Base-by-base conservation (phyloP, 345 rosid genomes). In the Cardiospermum halicacabum region DNA sequence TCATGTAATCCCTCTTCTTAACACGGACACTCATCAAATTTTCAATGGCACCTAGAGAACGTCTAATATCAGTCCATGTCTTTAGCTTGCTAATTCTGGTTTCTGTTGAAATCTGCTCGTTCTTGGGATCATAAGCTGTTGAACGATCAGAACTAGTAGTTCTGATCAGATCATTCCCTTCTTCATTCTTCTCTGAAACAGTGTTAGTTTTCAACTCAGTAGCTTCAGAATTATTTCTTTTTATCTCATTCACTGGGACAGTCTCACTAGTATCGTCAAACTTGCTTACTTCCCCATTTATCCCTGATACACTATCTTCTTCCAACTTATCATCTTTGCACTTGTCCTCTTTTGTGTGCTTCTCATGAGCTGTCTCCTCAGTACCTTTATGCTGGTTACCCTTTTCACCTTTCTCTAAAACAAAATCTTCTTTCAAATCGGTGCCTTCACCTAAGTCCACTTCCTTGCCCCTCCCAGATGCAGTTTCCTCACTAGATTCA, bases 11-110 rank as follows among this genome's bases (percentile, higher is more conserved):
- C 56, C 63, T 47, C 15, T 77, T 80, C 76, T 82, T 81, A 42
- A 85, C 88, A 74, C 86, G 88, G 13, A 67, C 58, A 74, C 85
- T 80, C 99, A 91, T 85, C 84, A 84, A 76, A 67, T 68, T 67
- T 72, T 94, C 95, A 71, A 91, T 78, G 13, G 79, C 73, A 55
- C 53, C 66, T 68, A 94, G 87, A 58, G 89, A 76, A 43, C 79
- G 85, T 78, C 92, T 85, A 66, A 83, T 77, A 34, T 75, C 60
- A 76, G 76, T 78, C 99, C 99, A 89, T 37, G 64, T 65, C 65
- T 75, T 75, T 34, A 82, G 71, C 53, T 73, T 68, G 56, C 42
- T 53, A 3, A 61, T 39, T 77, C 81, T 86, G 16, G 73, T 67
- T 64, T 77, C 77, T 70, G 80, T 70, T 72, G 80, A 58, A 48